Conservation (phyloP, 2,329 filamentous ascomycete species). For the Elsinoe necatrix region DNA sequence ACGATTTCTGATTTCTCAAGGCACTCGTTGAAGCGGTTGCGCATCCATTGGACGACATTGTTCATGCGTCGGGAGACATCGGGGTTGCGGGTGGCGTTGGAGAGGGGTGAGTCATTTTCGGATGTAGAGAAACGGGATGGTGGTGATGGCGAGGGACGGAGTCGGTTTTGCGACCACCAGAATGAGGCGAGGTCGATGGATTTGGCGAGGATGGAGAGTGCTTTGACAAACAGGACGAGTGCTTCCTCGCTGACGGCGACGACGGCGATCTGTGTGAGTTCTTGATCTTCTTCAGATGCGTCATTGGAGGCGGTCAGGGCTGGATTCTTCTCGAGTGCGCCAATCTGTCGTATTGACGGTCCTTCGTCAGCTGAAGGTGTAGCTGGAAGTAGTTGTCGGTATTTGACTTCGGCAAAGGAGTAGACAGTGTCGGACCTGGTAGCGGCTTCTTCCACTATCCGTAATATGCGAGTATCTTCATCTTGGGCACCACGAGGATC, state of each 20-base stretch:
- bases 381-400: constrained; percentile 87
- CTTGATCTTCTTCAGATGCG: constrained; percentile 58
- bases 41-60: constrained; percentile 90
- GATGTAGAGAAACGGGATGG: constrained; percentile 23
- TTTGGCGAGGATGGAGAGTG: constrained; percentile 77
- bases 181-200: constrained; percentile 90
- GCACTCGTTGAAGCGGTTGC: constrained; percentile 90
- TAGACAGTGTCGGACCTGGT: constrained; percentile 93
- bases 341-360: constrained; percentile 50
- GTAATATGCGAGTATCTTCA: constrained; percentile 70
- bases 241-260: constrained; percentile 89
- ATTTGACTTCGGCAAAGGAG: constrained; percentile 96
- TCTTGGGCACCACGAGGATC: constrained; percentile 52
- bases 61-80: constrained; percentile 63
- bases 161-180: constrained; percentile 57
- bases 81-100: constrained; percentile 22
- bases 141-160: constrained; percentile 4
- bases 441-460: constrained; percentile 82
- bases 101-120: constrained; percentile 14
- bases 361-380: constrained; percentile 69
- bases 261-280: constrained; percentile 75
- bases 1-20: constrained; percentile 93
- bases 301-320: constrained; percentile 32
- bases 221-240: constrained; percentile 91
- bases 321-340: constrained; percentile 44